A percentile compares a stretch with the other conserved stretches of the same genome.
These are phyloP conservation scores for Garcileccinum viscosum DNA, from an alignment of 1,284 basidiomycete genomes.

Conservation along the genomic window DNA sequence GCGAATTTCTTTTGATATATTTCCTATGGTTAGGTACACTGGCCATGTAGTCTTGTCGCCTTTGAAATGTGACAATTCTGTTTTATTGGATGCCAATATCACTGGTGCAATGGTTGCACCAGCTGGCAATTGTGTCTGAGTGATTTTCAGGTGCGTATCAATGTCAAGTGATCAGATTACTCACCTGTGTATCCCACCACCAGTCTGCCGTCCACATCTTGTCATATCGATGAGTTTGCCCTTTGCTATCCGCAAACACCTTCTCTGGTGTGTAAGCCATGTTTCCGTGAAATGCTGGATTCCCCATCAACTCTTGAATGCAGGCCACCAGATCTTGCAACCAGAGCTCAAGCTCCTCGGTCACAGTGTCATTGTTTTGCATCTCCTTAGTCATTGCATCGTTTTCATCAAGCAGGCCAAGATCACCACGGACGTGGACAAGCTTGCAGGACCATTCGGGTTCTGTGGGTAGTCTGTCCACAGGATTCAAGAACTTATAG, in stretches of 20 bases:
- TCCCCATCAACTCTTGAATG: not conserved
- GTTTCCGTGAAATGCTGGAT: not conserved
- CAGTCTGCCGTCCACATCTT: slow-evolving; percentile 3
- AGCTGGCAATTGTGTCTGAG: not conserved
- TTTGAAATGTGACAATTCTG: not conserved
- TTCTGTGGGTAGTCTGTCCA: slow-evolving; percentile 29
- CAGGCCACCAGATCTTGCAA: not conserved
- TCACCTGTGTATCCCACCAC: slow-evolving; percentile 8
- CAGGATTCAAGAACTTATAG: slow-evolving; percentile 23
- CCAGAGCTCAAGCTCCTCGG: not conserved
- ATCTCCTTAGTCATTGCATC: not conserved
- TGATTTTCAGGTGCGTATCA: not conserved
- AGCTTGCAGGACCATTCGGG: slow-evolving; percentile 24
- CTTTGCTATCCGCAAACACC: not conserved
- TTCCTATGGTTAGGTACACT: not conserved
- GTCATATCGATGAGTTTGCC: not conserved
- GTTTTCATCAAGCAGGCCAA: not conserved
- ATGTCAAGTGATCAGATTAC: not conserved
- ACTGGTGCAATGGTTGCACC: not conserved
- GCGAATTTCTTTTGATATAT: not conserved
- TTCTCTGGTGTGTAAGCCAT: not conserved
- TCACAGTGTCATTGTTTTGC: not conserved
- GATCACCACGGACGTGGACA: not conserved
- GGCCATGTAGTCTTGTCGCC: not conserved
- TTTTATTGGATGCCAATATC: not conserved